Conservation (phyloP, 495 filamentous ascomycete genomes). For the Podospora anserina region DNA sequence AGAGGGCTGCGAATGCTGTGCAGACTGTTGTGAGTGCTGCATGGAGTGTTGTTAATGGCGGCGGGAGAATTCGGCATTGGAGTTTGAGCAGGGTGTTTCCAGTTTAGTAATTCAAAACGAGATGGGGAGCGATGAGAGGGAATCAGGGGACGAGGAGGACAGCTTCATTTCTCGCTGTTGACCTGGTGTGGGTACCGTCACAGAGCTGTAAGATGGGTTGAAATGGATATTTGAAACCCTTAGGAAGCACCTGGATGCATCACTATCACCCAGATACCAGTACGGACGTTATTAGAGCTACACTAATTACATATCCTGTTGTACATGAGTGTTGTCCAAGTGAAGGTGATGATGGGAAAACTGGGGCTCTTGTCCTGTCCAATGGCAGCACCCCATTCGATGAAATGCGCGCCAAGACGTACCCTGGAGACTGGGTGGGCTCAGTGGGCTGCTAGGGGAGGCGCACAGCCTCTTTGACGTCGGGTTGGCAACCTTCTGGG, state of each 20-base stretch:
- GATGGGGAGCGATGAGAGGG: background rate
- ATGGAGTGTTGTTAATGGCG: slow-evolving; percentile 49
- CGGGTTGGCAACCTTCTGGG: slow-evolving; percentile 7
- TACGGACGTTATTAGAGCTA: no score
- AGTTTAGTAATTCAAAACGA: background rate
- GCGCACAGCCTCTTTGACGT: slow-evolving; percentile 25
- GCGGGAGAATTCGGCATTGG: background rate
- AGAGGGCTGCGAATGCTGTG: slow-evolving; percentile 74
- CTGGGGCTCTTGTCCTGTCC: background rate
- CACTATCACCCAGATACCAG: no score
- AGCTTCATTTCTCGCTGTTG: background rate
- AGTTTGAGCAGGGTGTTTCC: background rate
- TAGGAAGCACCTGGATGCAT: no score
- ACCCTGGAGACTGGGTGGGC: background rate
- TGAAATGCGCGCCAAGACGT: slow-evolving; percentile 13
- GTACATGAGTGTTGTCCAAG: no score
- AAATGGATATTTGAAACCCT: no score
- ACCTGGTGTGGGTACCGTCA: no score
- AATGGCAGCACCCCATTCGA: background rate
- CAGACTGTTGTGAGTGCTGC: slow-evolving; percentile 65
- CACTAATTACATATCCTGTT: no score
- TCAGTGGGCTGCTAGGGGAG: background rate
- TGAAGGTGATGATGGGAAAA: background rate
- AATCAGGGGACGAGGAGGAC: background rate
- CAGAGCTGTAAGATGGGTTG: no score